A percentile compares a stretch with the other conserved stretches of the same genome.
phyloP scores from a whole-genome alignment of 192 early-diverging fungal genomes.

The Phlyctochytrium arcticum region DNA sequence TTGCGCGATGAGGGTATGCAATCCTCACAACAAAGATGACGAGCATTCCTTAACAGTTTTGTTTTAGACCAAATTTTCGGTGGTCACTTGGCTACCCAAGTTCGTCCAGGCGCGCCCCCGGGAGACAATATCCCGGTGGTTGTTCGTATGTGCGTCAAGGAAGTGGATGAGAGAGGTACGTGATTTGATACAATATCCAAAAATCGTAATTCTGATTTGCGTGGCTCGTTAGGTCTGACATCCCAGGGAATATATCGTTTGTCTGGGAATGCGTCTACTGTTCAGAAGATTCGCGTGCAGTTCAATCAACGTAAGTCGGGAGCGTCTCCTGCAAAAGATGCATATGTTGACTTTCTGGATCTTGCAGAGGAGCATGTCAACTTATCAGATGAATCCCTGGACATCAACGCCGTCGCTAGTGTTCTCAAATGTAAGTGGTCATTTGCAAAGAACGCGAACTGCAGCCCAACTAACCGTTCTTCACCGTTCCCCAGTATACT shows the following conservation, averaged over 20 bases:
- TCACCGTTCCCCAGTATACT: slow-evolving; percentile 35
- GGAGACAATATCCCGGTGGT: slow-evolving; percentile 44
- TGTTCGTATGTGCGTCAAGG: slow-evolving; percentile 36
- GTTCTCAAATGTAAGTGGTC: slow-evolving; percentile 46
- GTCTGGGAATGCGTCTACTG: slow-evolving; percentile 41
- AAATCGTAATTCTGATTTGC: no score
- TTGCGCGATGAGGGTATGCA: slow-evolving; percentile 18
- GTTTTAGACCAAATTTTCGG: slow-evolving; percentile 39
- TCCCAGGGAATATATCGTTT: slow-evolving; percentile 56
- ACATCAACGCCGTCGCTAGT: slow-evolving; percentile 50
- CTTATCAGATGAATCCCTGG: slow-evolving; percentile 38
- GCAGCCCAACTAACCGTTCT: neutral
- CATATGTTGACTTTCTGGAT: slow-evolving; percentile 4
- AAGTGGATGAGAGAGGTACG: no score
- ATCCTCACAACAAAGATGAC: neutral
- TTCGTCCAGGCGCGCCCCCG: slow-evolving; percentile 18
- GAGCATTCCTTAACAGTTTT: neutral
- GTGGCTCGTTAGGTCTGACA: slow-evolving; percentile 32
- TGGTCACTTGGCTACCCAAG: slow-evolving; percentile 32
- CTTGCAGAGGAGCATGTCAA: slow-evolving; percentile 41
- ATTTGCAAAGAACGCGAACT: neutral
- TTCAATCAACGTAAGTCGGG: slow-evolving; percentile 34
- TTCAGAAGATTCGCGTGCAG: slow-evolving; percentile 33
- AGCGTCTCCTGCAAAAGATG: neutral
- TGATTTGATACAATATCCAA: no score